These are phyloP conservation scores for Xylaria sp. DNA, from an alignment of 2,329 filamentous ascomycete genomes.

Conservation along the genomic window DNA sequence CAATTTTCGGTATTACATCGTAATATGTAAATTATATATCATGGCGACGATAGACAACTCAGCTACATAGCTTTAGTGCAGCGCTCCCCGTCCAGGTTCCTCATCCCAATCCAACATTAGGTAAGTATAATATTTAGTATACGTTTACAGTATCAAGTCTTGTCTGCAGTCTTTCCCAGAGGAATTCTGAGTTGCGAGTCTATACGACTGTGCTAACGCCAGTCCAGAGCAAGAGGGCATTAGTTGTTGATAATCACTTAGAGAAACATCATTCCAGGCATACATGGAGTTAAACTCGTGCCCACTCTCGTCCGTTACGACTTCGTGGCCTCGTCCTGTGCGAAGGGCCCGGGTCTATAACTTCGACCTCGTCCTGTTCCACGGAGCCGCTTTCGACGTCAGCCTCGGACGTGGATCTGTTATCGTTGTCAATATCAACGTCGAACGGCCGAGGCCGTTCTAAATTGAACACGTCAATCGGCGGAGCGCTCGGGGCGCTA, in stretches of 20 bases:
- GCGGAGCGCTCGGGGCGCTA: constrained; percentile 24
- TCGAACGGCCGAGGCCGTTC: constrained; percentile 33
- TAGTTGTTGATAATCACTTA: neutral
- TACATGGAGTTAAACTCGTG: neutral
- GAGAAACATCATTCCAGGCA: neutral
- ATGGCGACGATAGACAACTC: too few species aligned
- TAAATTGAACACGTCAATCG: constrained; percentile 24
- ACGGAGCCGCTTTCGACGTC: neutral
- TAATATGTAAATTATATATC: too few species aligned
- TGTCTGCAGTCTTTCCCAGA: too few species aligned
- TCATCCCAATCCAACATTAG: too few species aligned
- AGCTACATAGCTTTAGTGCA: too few species aligned
- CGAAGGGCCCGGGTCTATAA: neutral
- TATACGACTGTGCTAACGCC: too few species aligned
- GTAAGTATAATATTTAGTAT: too few species aligned
- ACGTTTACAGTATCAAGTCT: too few species aligned
- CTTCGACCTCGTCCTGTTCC: constrained; percentile 20
- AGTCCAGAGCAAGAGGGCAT: neutral
- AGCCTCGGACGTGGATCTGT: constrained; percentile 12
- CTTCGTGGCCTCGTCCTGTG: neutral
- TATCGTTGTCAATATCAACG: constrained; percentile 4
- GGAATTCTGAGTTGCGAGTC: neutral
- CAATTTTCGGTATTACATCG: too few species aligned
- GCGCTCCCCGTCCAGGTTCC: too few species aligned
- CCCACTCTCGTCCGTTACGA: neutral